Conservation (phyloP, 1,139 yeast species). For the Taphrina confusa region DNA sequence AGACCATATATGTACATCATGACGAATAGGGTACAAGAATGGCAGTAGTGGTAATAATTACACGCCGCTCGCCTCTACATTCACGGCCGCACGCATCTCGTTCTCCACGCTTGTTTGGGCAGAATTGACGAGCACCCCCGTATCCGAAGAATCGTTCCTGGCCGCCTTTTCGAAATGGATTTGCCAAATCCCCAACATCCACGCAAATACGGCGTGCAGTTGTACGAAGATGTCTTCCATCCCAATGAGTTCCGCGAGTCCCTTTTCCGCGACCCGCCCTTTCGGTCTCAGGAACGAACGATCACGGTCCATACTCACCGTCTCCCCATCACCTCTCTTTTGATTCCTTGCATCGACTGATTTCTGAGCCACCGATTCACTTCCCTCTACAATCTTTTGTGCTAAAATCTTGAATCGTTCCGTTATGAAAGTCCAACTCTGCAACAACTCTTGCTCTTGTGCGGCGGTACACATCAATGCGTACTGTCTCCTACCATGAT, state of each 20-base stretch:
- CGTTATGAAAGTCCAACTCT: slow-evolving; percentile 32
- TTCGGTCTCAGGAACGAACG: slow-evolving; percentile 35
- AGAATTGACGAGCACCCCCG: no score
- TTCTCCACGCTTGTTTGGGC: no score
- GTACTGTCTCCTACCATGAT: slow-evolving; percentile 17
- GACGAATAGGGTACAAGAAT: no score
- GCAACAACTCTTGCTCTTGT: slow-evolving; percentile 17
- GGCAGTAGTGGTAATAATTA: no score
- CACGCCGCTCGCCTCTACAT: no score
- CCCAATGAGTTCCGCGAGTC: slow-evolving; percentile 33
- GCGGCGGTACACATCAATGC: slow-evolving; percentile 42
- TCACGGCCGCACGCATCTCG: no score
- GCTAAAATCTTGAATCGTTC: slow-evolving; percentile 29
- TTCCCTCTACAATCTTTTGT: slow-evolving; percentile 16
- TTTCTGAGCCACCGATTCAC: not conserved
- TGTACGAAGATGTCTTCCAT: slow-evolving; percentile 34
- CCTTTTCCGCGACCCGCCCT: slow-evolving; percentile 29
- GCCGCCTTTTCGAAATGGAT: slow-evolving; percentile 17
- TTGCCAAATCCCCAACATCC: slow-evolving; percentile 38
- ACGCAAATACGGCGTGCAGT: slow-evolving; percentile 33
- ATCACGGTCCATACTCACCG: slow-evolving; percentile 14
- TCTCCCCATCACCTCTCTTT: not conserved
- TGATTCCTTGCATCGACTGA: not conserved
- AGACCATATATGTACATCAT: no score
- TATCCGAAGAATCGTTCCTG: no score